phyloP scores from a whole-genome alignment of 106 monocot genomes.

The Alisma plantagoaquatica region DNA sequence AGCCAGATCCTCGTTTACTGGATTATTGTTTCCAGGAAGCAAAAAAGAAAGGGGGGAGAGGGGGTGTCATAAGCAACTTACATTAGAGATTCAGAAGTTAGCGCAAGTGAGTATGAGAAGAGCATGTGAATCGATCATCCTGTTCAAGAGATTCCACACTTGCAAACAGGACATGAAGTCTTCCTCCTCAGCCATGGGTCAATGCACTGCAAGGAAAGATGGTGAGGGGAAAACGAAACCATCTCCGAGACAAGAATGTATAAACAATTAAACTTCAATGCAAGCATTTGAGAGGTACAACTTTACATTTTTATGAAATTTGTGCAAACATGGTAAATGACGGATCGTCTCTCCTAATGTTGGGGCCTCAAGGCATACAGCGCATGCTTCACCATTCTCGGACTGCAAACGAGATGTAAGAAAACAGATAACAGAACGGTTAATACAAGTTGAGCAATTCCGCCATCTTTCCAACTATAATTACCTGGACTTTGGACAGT shows the following conservation, averaged over 20 bases:
- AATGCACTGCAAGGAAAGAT: slow-evolving; percentile 58
- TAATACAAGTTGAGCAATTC: neutral
- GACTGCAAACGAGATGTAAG: slow-evolving; percentile 1
- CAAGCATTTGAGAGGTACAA: neutral
- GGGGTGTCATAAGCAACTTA: too few relatives aligned
- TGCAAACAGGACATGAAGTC: slow-evolving; percentile 84
- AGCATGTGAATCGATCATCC: too few relatives aligned
- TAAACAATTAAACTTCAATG: neutral
- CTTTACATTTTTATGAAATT: slow-evolving; percentile 78
- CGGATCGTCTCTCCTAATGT: slow-evolving; percentile 63
- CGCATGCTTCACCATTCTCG: slow-evolving; percentile 52
- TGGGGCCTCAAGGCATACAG: slow-evolving; percentile 66
- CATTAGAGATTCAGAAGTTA: too few relatives aligned
- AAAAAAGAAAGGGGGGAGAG: too few relatives aligned
- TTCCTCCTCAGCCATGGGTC: slow-evolving; percentile 80
- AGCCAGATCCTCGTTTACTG: too few relatives aligned
- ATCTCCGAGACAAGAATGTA: neutral
- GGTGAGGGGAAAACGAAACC: neutral
- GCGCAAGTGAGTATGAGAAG: too few relatives aligned
- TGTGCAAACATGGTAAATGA: slow-evolving; percentile 85
- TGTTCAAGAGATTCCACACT: slow-evolving; percentile 45
- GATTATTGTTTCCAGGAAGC: too few relatives aligned
- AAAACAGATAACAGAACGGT: neutral
- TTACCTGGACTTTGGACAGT: slow-evolving; percentile 58
- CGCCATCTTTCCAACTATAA: neutral